A percentile compares a stretch with the other conserved stretches of the same genome.
phyloP scores from a whole-genome alignment of 805 yeast genomes.

The Saccharomycopsis fodiens region DNA sequence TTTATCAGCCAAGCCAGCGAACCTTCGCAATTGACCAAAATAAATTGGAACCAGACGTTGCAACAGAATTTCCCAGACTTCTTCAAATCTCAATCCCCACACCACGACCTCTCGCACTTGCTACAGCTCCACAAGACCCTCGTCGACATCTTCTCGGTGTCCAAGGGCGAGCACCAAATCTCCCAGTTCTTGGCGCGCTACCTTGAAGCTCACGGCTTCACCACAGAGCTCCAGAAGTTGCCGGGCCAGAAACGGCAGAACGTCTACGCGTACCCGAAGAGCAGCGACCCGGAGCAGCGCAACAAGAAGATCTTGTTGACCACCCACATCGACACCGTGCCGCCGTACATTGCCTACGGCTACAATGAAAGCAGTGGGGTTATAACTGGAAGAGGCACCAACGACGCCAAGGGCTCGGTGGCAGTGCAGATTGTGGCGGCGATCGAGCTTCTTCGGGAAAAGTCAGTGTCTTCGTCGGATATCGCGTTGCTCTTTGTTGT shows the following conservation, averaged over 20 bases:
- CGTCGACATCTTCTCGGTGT: conserved; percentile 26
- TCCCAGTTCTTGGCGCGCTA: conserved; percentile 30
- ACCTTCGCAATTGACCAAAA: background rate
- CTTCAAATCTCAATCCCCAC: background rate
- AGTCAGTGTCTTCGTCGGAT: conserved; percentile 43
- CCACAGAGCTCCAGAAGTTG: conserved; percentile 32
- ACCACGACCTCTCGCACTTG: background rate
- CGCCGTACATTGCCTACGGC: conserved; percentile 39
- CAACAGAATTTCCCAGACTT: background rate
- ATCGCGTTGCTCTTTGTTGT: conserved; percentile 53
- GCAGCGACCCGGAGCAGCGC: conserved; percentile 27
- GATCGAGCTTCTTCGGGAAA: conserved; percentile 35
- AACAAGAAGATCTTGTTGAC: conserved; percentile 36
- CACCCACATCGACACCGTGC: conserved; percentile 50
- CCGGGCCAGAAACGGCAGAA: conserved; percentile 29
- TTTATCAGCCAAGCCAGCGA: background rate
- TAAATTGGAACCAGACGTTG: background rate
- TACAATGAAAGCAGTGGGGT: conserved; percentile 24
- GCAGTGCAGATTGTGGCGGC: conserved; percentile 54
- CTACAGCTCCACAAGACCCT: conserved; percentile 26
- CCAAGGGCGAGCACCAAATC: conserved; percentile 27
- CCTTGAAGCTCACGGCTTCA: conserved; percentile 32
- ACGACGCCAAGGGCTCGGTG: conserved; percentile 67
- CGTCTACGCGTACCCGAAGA: conserved; percentile 32
- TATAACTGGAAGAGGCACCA: conserved; percentile 60